Evolutionary conservation across 257 asterid species (phyloP).

Genomic region (Capsicum chinense): DNA sequence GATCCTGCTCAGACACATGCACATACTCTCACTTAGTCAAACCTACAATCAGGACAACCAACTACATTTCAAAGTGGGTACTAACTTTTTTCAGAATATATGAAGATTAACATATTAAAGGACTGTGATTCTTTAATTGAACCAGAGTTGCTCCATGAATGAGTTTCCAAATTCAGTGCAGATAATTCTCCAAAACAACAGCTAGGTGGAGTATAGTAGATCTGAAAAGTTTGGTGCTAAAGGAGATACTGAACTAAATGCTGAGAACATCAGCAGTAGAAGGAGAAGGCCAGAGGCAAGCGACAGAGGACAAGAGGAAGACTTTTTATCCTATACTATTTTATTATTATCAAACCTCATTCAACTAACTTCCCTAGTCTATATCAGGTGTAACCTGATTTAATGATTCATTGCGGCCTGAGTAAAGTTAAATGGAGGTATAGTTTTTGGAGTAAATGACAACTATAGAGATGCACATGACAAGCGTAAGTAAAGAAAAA

Average conservation of each 20-base stretch:
- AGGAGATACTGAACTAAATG: constrained; percentile 17
- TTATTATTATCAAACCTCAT: neutral
- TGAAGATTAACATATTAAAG: neutral
- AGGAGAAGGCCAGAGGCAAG: neutral
- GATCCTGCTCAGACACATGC: neutral
- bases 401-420: neutral
- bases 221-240: constrained; percentile 3
- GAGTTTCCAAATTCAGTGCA: neutral
- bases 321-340: neutral
- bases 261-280: neutral
- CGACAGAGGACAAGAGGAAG: neutral
- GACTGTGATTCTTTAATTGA: neutral
- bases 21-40: neutral
- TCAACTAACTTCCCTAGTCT: neutral
- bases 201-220: neutral
- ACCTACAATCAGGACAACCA: neutral
- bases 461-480: neutral
- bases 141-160: constrained; percentile 1
- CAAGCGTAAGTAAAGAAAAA: neutral
- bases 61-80: neutral
- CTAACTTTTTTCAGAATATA: neutral
- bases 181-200: neutral
- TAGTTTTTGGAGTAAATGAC: neutral
- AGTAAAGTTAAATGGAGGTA: neutral
- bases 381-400: neutral